Evolutionary conservation across 768 basidiomycete genomes (phyloP), one percentile per base, ranked within the genome.

Genomic region (Thelephora aurantiotincta): DNA sequence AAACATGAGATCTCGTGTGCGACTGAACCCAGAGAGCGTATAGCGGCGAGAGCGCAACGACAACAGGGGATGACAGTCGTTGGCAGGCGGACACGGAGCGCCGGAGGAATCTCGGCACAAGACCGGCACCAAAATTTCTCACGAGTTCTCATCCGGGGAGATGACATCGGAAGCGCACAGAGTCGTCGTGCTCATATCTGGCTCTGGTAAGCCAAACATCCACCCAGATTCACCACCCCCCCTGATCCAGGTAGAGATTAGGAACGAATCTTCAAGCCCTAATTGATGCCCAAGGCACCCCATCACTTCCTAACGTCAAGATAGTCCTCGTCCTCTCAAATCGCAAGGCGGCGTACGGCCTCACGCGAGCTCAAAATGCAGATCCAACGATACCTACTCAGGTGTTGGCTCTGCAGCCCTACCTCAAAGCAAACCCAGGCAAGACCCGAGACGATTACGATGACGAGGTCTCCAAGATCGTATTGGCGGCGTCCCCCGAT

Each of bases 231-330:
- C 38, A 45, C 26, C 34, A 33, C 26, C 44, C 52, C n/a, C 14
- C 6, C 45, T 33, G n/a, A 14, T 46, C 9, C 48, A 42, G 22
- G 45, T 45, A 34, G 44, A 45, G 26, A 36, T 33, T 54, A 97
- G 94, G 96, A 36, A 85, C 87, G 19, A 99, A 99, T 65, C 78
- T 99, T 11, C 92, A 98, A 66, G 94, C 96, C 1, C 76, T 98
- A 51, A 86, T 99, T 57, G 85, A 97, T 64, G 89, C 92, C 11
- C 75, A 75, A 54, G 70, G 77, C 54, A 86, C 87, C 0, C 67
- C 77, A n/a, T 60, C 71, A n/a, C 69, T 94, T 20, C 83, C 89
- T 2, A 61, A 80, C 52, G 68, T 82, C 2, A 61, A 68, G 46
- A 85, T 99, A 59, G 72, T 69, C 44, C 75, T 86, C 56, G 94